Conservation (phyloP, 139 green algal species). For the Mesotaenium endlicherianum region DNA sequence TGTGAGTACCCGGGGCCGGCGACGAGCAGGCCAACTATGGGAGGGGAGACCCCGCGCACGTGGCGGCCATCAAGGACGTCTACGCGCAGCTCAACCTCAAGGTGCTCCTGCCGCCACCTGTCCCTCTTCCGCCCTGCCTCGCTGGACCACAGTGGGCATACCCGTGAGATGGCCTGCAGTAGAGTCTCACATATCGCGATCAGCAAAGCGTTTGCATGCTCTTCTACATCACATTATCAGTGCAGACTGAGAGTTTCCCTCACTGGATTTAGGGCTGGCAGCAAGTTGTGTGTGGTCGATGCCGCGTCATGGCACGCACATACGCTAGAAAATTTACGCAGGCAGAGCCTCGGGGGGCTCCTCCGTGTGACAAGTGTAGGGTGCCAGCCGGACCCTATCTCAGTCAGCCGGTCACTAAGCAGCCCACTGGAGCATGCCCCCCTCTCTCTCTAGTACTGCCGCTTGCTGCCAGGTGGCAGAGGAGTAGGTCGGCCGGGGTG, state of each 20-base stretch:
- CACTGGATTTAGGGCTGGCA: neutral
- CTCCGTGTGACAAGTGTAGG: too few relatives aligned
- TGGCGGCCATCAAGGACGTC: conserved; percentile 82
- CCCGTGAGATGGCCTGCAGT: neutral
- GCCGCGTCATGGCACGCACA: too few relatives aligned
- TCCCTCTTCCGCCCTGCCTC: neutral
- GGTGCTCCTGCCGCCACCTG: conserved; percentile 25
- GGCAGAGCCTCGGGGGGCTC: too few relatives aligned
- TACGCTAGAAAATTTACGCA: too few relatives aligned
- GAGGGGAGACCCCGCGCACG: conserved; percentile 66
- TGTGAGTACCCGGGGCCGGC: neutral
- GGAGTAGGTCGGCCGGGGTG: neutral
- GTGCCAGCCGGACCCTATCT: too few relatives aligned
- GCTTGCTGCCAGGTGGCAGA: too few relatives aligned
- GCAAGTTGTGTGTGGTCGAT: neutral
- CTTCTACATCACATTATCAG: neutral
- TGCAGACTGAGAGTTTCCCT: neutral
- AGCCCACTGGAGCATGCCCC: too few relatives aligned
- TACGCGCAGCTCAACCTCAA: conserved; percentile 86
- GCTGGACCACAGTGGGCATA: neutral
- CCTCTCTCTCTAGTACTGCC: too few relatives aligned
- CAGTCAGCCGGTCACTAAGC: too few relatives aligned
- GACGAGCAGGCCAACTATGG: conserved; percentile 90
- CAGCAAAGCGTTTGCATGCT: neutral
- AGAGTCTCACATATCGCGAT: neutral